A percentile compares a stretch with the other conserved stretches of the same genome.
These are phyloP conservation scores for Triticum aestivum DNA, from an alignment of 176 grass and related monocot genomes.

Conservation along the genomic window DNA sequence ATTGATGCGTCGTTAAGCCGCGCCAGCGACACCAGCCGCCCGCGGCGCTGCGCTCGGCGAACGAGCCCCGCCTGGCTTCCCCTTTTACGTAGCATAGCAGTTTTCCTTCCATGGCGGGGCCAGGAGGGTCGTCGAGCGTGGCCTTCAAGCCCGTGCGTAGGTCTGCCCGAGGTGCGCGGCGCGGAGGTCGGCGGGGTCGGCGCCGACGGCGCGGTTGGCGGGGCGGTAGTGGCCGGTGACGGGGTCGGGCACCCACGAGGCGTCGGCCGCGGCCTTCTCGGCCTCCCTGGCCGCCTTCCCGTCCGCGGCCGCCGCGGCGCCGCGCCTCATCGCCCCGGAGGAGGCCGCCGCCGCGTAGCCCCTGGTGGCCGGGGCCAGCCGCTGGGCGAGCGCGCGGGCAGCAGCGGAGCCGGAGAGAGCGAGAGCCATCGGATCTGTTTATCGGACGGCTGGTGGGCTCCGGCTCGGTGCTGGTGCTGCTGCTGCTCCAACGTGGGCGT, in stretches of 20 bases:
- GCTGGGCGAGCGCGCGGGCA: constrained; percentile 26
- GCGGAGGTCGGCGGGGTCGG: constrained; percentile 72
- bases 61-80: not conserved
- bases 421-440: constrained; percentile 50
- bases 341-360: constrained; percentile 49
- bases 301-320: constrained; percentile 18
- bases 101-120: not conserved
- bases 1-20: not conserved
- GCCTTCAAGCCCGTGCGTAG: constrained; percentile 29
- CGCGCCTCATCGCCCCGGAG: constrained; percentile 34
- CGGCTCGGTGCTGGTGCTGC: not conserved
- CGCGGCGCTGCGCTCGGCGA: not conserved
- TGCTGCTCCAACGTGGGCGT: not conserved
- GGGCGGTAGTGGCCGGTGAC: constrained; percentile 76
- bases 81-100: not conserved
- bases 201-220: constrained; percentile 25
- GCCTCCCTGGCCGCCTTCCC: constrained; percentile 17
- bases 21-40: too few species aligned
- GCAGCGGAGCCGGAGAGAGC: constrained; percentile 37
- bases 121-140: not conserved
- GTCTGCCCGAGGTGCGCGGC: constrained; percentile 44
- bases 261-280: constrained; percentile 28
- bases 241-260: constrained; percentile 67
- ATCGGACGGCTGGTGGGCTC: constrained; percentile 31
- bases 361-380: constrained; percentile 27